Evolutionary conservation across 2,329 filamentous ascomycete species (phyloP), one percentile per base, ranked within the genome.

Genomic region (Penicillium sp.): DNA sequence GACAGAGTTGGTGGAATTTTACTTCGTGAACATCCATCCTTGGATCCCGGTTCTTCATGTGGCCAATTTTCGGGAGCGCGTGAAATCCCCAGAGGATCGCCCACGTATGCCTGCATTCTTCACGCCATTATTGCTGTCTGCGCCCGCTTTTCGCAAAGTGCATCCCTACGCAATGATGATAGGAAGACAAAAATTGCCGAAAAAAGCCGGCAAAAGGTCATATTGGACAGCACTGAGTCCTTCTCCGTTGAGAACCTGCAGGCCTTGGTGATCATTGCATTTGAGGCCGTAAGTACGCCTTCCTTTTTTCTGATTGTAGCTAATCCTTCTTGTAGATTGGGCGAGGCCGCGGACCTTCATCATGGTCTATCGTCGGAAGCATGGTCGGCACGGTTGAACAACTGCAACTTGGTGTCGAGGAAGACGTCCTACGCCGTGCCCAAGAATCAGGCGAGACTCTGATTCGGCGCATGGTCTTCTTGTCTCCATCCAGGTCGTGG

Each of bases 311-410:
- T 42, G 67, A 59, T 70, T 72, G 33, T 51, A 26, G 15, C 40
- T 23, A 52, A 36, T 36, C 20, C 33, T 12, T 15, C 33, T 36
- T 36, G 3, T 17, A 36, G 33, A 36, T 36, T 36, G 67, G 68
- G 10, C 66, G 59, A 42, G 71, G 71, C 1, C 50, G 61, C 10
- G 61, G 60, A 1, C 53, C 58, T 12, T 66, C 61, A 18, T 69
- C 71, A 6, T 74, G 71, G 72, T 66, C 72, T 2, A 63, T 75
- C 13, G 61, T 74, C 10, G 71, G 69, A 13, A 68, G 66, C 7
- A 62, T 75, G 24, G 69, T 71, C 1, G 57, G 73, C 15, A 74
- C 68, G 4, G 71, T 74, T 10, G 69, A 72, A 37, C 70, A 72
- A 44, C 54, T 74, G 15, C 67, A 72, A 36, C 58, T 75, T 2